Base-by-base conservation (phyloP, 495 filamentous ascomycete genomes). In the Lindgomyces ingoldianus region DNA sequence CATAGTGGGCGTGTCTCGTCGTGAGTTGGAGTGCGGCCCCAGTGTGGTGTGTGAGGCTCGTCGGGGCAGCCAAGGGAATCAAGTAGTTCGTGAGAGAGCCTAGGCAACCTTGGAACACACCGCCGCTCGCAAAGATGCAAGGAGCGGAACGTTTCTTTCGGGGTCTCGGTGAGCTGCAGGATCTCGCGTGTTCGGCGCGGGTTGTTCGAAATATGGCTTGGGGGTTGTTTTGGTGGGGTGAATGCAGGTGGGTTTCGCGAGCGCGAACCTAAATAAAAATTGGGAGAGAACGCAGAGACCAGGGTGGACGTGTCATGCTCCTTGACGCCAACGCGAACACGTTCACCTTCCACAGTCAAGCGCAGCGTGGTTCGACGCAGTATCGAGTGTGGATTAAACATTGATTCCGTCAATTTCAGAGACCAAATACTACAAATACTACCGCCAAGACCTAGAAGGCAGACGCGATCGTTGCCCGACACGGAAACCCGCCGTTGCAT, bases 1-100 rank as follows among this genome's bases (percentile, higher is more conserved):
- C 93, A 96, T 97, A 30, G 26, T 60, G 60, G 44, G 45, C 25
- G 22, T 25, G 21, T 33, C 33, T 25, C 18, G 56, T 45, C 16
- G 61, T 55, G 50, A 41, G 8, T 26, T 45, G 53, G 46, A 50
- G 41, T 33, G 42, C 18, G 56, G 36, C 61, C 52, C 55, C 47
- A 46, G 25, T 11, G 56, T 21, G 33, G 48, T 46, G 27, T 29
- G 59, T 39, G 41, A 24, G 29, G 50, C 36, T 49, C 48, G 47
- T 55, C 54, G 52, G 41, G 19, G 48, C 39, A 60, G 53, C 21
- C 39, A 57, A 33, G 44, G 48, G 66, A 65, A 21, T 51, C 21
- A 39, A 14, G 33, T 39, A 14, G n/a, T n/a, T n/a, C n/a, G n/a
- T n/a, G n/a, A n/a, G n/a, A n/a, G n/a, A n/a, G n/a, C n/a, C n/a